Evolutionary conservation across 2,329 filamentous ascomycete species (phyloP), one percentile per base, ranked within the genome.

Genomic region (Neurospora sp.): DNA sequence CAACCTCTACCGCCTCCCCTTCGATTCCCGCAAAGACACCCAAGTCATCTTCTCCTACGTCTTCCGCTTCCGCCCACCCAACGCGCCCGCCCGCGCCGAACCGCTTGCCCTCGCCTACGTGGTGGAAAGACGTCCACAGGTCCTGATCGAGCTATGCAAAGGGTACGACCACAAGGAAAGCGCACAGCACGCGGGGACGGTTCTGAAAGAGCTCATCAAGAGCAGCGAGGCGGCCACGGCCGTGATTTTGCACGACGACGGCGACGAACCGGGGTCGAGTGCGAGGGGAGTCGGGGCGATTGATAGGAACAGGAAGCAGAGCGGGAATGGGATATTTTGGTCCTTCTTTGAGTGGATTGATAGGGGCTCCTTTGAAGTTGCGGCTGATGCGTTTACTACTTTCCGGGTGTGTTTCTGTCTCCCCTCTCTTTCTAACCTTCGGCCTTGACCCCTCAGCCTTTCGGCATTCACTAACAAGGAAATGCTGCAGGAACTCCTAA

Each of bases 321-420:
- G 87, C 66, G 94, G 94, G 13, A 86, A 89, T 66, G 95, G 95
- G 3, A 89, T 97, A 1, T 97, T 99, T 79, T 99, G 96, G 96
- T 90, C 88, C 66, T 98, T 98, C 81, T 98, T 99, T 78, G 89
- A 91, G 72, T 99, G 95, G 93, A 97, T 99, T 76, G 94, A 98
- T 82, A 93, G 93, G 81, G 93, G 93, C 75, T 94, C 92, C 38
- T 99, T 99, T 77, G 96, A 99, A 83, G 93, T 98, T 74, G 94
- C 93, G 76, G 95, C 96, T 39, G 96, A 99, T 83, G 95, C 96
- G 1, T 99, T 99, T 80, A 97, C 94, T 71, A 98, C 95, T 4
- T 99, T 99, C 81, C 88, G 95, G 79, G 93, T 97, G 86, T 76
- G 87, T 74, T 42, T 36, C 28, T n/a, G 7, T n/a, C 13, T 40